Conservation (phyloP, 1,284 basidiomycete species). For the Cerrena zonata region DNA sequence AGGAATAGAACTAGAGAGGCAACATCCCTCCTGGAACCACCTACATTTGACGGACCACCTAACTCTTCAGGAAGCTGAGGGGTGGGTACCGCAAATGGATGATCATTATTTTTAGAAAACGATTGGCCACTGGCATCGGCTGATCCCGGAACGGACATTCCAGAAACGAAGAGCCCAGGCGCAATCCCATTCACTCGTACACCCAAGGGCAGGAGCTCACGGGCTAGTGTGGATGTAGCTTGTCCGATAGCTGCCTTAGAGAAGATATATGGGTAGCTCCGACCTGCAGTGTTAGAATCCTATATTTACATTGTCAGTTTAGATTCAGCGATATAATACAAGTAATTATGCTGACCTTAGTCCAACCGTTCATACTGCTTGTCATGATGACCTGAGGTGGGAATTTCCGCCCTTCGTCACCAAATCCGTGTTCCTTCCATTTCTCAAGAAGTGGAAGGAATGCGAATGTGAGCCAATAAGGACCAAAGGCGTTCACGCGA, state of each 20-base stretch:
- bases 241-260: constrained; percentile 49
- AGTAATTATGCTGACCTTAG: constrained; percentile 38
- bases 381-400: constrained; percentile 49
- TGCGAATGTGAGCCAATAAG: constrained; percentile 48
- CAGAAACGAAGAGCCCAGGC: constrained; percentile 37
- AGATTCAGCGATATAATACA: no score
- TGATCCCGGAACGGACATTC: constrained; percentile 31
- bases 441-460: constrained; percentile 46
- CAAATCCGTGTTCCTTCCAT: constrained; percentile 32
- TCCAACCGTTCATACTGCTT: constrained; percentile 51
- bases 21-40: constrained; percentile 40
- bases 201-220: constrained; percentile 46
- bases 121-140: constrained; percentile 32
- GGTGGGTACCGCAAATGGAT: constrained; percentile 32
- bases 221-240: constrained; percentile 43
- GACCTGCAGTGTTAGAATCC: constrained; percentile 38
- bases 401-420: constrained; percentile 28
- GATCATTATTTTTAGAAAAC: constrained; percentile 16
- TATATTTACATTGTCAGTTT: no score
- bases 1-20: constrained; percentile 42
- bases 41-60: constrained; percentile 16
- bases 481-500: constrained; percentile 40
- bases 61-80: constrained; percentile 15
- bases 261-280: constrained; percentile 42
- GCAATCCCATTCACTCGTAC: constrained; percentile 55